Base-by-base conservation (phyloP, 1,139 yeast species). In the Sporopachydermia cereana region DNA sequence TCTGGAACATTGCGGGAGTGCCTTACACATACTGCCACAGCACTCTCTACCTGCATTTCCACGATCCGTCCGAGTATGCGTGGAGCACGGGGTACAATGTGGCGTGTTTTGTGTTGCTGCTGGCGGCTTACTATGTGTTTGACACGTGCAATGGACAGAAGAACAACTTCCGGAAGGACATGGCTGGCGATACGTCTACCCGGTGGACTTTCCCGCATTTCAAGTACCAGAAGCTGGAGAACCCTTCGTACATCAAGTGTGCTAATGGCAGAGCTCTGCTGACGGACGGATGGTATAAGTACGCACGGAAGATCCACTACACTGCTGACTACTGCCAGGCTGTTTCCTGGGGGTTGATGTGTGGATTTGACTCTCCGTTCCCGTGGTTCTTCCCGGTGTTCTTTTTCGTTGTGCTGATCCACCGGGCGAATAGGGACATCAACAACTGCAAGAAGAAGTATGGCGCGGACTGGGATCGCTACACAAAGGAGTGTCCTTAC, bases 1-100 rank as follows among this genome's bases (percentile, higher is more conserved):
- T 91, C 72, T 91, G 98, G 98, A 91, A 91, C 68, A 86, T 91
- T 64, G 96, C 97, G 34, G 98, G 98, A 56, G 98, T 91, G 39
- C 98, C 98, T 45, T 91, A 80, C 77, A 91, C 97, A 44, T 91
- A 91, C 69, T 86, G 96, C 66, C 96, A 88, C 62, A 83, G 94
- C 63, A 84, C 95, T 9, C 71, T 91, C 55, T 91, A 68, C 69
- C 66, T 91, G 57, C 79, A 79, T 53, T 79, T 78, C 67, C 95
- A 84, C 63, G 75, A 84, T 49, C 97, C 97, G 43, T 55, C 68
- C 29, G 95, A 84, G 59, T 91, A 91, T 68, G 63, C 70, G 47
- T 79, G 91, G 84, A 73, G 91, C 7, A 60, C 70, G 29, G 50
- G 57, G 24, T 84, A 81, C 70, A 77, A 78, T 60, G 57, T 69